Evolutionary conservation across 2,329 filamentous ascomycete genomes (phyloP).

Genomic region (Microcyclospora tardicrescens): DNA sequence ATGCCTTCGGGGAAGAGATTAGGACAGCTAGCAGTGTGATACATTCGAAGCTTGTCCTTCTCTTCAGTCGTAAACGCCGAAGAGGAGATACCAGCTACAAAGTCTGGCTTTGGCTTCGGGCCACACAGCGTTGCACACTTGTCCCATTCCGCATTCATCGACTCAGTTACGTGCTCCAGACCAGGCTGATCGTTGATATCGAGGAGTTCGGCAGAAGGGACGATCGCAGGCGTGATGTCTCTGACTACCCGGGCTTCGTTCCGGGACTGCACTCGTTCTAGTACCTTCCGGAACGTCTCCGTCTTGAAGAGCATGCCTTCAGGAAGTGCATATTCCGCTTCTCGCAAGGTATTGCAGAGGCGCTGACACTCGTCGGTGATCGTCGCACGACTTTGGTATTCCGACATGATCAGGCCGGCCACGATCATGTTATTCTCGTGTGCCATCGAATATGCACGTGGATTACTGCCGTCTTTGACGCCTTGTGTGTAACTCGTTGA

Average conservation of each 20-base stretch:
- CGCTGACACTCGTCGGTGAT: neutral
- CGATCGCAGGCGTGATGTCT: neutral
- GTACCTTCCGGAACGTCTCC: neutral
- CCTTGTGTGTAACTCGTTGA: neutral
- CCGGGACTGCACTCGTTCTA: neutral
- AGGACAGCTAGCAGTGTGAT: slow-evolving; percentile 2
- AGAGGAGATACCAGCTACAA: slow-evolving; percentile 3
- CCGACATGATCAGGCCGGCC: neutral
- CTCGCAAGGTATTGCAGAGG: neutral
- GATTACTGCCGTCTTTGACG: neutral
- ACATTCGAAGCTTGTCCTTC: slow-evolving; percentile 4
- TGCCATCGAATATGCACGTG: neutral
- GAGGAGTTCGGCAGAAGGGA: neutral
- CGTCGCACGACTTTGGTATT: neutral
- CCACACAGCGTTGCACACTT: slow-evolving; percentile 4
- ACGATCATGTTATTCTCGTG: neutral
- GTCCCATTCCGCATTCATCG: slow-evolving; percentile 5
- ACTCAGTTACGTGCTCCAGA: neutral
- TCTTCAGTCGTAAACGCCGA: slow-evolving; percentile 5
- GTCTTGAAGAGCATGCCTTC: no score
- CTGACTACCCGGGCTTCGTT: neutral
- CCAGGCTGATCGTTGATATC: neutral
- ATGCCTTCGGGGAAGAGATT: slow-evolving; percentile 4
- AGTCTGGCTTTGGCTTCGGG: slow-evolving; percentile 7
- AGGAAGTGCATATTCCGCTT: neutral